Evolutionary conservation across 2,329 filamentous ascomycete genomes (phyloP).

Genomic region (Claviceps digitariae): DNA sequence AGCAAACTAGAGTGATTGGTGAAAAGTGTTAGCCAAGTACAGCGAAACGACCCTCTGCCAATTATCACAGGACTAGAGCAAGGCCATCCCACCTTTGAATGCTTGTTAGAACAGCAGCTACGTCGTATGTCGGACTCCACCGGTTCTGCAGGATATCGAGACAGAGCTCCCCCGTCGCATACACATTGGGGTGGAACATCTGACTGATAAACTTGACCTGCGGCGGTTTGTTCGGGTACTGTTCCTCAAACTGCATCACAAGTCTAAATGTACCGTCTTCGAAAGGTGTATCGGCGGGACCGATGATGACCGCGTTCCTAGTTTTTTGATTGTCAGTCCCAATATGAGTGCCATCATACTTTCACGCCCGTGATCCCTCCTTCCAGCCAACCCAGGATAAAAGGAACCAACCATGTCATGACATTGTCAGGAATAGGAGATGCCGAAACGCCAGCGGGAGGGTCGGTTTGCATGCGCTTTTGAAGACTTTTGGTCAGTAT

Average conservation of each 20-base stretch:
- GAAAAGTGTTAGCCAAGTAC: too few relatives aligned
- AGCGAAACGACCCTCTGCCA: not conserved
- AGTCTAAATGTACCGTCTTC: constrained; percentile 96
- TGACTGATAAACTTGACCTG: constrained; percentile 97
- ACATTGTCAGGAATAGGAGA: constrained; percentile 94
- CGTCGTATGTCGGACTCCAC: constrained; percentile 98
- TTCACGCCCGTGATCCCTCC: not conserved
- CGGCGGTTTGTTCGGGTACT: constrained; percentile 96
- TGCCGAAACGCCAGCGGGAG: constrained; percentile 89
- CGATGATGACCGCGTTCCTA: constrained; percentile 98
- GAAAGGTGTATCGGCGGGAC: constrained; percentile 90
- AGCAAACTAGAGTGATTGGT: constrained; percentile 49
- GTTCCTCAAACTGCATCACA: constrained; percentile 98
- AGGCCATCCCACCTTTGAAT: constrained; percentile 64
- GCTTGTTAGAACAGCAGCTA: constrained; percentile 90
- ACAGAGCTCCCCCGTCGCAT: constrained; percentile 90
- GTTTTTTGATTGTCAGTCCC: constrained; percentile 9
- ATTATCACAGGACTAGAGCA: not conserved
- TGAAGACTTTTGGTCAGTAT: constrained; percentile 1
- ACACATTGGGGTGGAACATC: constrained; percentile 99
- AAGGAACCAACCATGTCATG: constrained; percentile 68
- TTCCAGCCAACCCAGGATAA: not conserved
- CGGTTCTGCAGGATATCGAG: constrained; percentile 94
- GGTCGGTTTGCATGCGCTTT: constrained; percentile 98
- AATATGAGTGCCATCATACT: not conserved